Percentiles rank a stretch among this genome's conserved stretches.
Evolutionary conservation across 331 rosid genomes (phyloP).

Genomic region (Malus hybrid): DNA sequence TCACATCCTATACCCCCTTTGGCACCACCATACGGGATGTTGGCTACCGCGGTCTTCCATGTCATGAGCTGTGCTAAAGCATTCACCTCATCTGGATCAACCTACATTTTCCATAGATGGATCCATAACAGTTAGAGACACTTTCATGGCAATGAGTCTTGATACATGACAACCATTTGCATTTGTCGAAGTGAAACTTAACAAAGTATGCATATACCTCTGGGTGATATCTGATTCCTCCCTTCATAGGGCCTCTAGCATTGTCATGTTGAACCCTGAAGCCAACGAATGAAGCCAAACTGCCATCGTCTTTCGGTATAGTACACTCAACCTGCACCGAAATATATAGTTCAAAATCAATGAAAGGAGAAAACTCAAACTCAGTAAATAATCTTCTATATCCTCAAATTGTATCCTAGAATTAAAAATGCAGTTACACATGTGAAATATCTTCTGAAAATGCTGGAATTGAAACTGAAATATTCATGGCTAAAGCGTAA

Average conservation of each 20-base stretch:
- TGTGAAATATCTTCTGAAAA: too few species aligned
- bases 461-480: too few species aligned
- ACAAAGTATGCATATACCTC: slow-evolving; percentile 43
- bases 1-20: slow-evolving; percentile 89
- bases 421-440: too few species aligned
- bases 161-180: background rate
- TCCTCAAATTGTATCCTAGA: too few species aligned
- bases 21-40: slow-evolving; percentile 92
- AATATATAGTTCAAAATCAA: background rate
- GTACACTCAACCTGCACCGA: slow-evolving; percentile 77
- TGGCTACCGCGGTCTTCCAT: slow-evolving; percentile 94
- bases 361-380: background rate
- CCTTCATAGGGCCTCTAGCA: slow-evolving; percentile 99
- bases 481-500: too few species aligned
- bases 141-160: background rate
- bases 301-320: slow-evolving; percentile 90
- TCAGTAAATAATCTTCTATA: background rate
- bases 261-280: slow-evolving; percentile 91
- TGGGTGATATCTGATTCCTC: slow-evolving; percentile 94
- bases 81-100: slow-evolving; percentile 90
- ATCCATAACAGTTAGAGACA: background rate
- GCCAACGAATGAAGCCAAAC: slow-evolving; percentile 66
- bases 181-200: background rate
- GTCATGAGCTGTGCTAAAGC: slow-evolving; percentile 95
- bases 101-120: slow-evolving; percentile 29